These are phyloP conservation scores for Cercophora newfieldiana DNA, from an alignment of 495 filamentous ascomycete genomes.

Conservation along the genomic window DNA sequence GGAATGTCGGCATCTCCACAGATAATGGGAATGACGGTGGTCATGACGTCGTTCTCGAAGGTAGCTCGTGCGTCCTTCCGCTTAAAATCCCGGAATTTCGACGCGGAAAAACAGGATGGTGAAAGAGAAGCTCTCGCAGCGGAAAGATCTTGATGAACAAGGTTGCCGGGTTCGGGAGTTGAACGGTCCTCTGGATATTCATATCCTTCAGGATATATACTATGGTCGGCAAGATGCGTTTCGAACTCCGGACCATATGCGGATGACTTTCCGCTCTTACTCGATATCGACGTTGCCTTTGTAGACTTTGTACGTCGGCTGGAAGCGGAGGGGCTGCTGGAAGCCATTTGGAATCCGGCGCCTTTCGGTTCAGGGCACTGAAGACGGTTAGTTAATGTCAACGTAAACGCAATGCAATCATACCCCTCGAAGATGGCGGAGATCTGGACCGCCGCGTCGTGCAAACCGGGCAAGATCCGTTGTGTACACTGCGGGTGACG, in stretches of 20 bases:
- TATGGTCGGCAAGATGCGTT: constrained; percentile 36
- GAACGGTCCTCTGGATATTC: neutral
- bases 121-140: constrained; percentile 16
- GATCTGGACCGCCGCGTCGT: constrained; percentile 25
- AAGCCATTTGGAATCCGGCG: constrained; percentile 14
- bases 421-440: constrained; percentile 28
- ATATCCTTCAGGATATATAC: constrained; percentile 26
- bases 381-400: constrained; percentile 12
- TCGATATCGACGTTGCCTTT: constrained; percentile 1
- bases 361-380: constrained; percentile 18
- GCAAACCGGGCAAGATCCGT: constrained; percentile 23
- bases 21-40: constrained; percentile 21
- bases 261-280: constrained; percentile 6
- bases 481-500: constrained; percentile 17
- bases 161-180: neutral
- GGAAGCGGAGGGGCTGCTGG: constrained; percentile 8
- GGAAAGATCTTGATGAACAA: neutral
- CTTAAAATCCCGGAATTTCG: constrained; percentile 3
- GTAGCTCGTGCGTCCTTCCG: neutral
- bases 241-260: constrained; percentile 38
- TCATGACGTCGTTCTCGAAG: constrained; percentile 1
- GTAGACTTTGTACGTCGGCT: constrained; percentile 18
- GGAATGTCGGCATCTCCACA: constrained; percentile 13
- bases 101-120: constrained; percentile 9
- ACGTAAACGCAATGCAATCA: neutral